A percentile compares a stretch with the other conserved stretches of the same genome.
Evolutionary conservation across 2,329 filamentous ascomycete genomes (phyloP).

Genomic region (Sodiomyces alkalinus): DNA sequence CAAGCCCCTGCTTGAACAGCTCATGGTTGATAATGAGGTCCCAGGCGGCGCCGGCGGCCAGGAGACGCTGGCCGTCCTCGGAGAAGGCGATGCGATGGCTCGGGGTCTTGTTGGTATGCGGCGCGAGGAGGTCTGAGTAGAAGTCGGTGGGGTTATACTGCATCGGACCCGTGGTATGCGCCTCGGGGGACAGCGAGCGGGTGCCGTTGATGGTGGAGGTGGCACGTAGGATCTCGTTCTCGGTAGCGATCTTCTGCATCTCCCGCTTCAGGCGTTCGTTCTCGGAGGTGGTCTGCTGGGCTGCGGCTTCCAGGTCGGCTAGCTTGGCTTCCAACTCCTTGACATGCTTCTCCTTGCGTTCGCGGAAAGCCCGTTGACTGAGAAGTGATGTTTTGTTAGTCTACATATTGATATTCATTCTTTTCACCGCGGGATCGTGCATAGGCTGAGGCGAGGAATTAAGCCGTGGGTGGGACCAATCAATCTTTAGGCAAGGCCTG

Average conservation of each 20-base stretch:
- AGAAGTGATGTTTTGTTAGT: constrained; percentile 1
- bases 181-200: constrained; percentile 27
- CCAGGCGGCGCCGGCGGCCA: constrained; percentile 72
- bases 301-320: constrained; percentile 57
- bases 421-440: too few relatives aligned
- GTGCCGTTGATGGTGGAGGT: constrained; percentile 37
- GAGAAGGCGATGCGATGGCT: constrained; percentile 55
- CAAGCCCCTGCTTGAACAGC: constrained; percentile 57
- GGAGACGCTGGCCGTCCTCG: constrained; percentile 50
- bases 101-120: constrained; percentile 46
- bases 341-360: constrained; percentile 88
- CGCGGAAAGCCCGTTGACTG: constrained; percentile 89
- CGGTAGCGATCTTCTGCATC: constrained; percentile 68
- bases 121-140: constrained; percentile 45
- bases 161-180: constrained; percentile 50
- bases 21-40: constrained; percentile 75
- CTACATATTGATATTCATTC: too few relatives aligned
- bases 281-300: constrained; percentile 58
- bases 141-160: constrained; percentile 59
- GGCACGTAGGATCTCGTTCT: constrained; percentile 84
- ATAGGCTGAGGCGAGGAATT: background rate
- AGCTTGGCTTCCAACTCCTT: constrained; percentile 86
- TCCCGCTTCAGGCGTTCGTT: constrained; percentile 79
- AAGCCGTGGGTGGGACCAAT: background rate
- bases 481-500: too few relatives aligned